phyloP scores from a whole-genome alignment of 1,284 basidiomycete genomes.

The Fomitopsis betulina region DNA sequence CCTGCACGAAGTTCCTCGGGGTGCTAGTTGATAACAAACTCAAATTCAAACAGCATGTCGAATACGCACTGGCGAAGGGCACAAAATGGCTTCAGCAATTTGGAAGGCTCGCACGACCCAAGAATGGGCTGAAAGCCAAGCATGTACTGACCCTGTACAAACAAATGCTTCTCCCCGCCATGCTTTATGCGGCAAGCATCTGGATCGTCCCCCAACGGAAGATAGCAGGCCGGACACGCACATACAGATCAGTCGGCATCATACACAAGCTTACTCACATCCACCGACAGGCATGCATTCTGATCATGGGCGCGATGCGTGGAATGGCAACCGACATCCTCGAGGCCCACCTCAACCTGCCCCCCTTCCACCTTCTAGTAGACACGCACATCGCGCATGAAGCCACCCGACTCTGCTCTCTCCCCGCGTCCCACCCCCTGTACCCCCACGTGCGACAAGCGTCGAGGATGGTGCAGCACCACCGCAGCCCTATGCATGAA shows the following conservation, averaged over 20 bases:
- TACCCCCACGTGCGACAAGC: conserved; percentile 9
- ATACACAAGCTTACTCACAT: conserved; percentile 18
- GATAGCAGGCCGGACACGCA: conserved; percentile 5
- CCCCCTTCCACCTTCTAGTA: too few relatives aligned
- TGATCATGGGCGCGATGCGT: too few relatives aligned
- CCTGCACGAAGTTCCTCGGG: too few relatives aligned
- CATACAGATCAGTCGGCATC: conserved; percentile 10
- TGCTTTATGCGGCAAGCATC: conserved; percentile 32
- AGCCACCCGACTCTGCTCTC: too few relatives aligned
- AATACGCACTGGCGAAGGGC: conserved; percentile 28
- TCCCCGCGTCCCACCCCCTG: conserved; percentile 32
- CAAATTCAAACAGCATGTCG: conserved; percentile 26
- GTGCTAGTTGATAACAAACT: too few relatives aligned
- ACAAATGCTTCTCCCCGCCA: conserved; percentile 27
- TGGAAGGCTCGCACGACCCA: conserved; percentile 18
- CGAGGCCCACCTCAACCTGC: too few relatives aligned
- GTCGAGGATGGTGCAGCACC: conserved; percentile 3
- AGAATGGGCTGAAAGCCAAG: conserved; percentile 16
- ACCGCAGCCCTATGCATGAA: too few relatives aligned
- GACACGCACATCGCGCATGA: too few relatives aligned
- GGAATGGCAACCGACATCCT: too few relatives aligned
- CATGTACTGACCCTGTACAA: conserved; percentile 23
- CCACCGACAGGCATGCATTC: too few relatives aligned
- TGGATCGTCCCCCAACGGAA: conserved; percentile 25
- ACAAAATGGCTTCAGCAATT: conserved; percentile 16